These are phyloP conservation scores for Celoporthe dispersa DNA, from an alignment of 2,329 filamentous ascomycete genomes.

Conservation along the genomic window DNA sequence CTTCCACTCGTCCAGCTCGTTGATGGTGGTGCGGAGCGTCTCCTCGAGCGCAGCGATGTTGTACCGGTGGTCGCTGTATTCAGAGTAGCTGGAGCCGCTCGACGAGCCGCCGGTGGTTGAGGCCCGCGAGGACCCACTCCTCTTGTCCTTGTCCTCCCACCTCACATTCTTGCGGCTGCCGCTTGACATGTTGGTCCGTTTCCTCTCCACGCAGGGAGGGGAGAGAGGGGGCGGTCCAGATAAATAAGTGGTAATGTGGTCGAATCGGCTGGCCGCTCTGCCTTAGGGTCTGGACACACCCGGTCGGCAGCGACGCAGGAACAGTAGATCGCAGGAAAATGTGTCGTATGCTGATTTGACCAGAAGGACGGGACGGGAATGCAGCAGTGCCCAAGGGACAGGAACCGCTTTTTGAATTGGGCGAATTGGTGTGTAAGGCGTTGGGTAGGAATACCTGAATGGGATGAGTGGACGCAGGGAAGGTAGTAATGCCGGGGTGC, in stretches of 20 bases:
- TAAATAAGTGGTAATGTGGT: background rate
- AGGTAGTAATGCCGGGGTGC: slow-evolving; percentile 25
- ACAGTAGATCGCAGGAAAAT: slow-evolving; percentile 31
- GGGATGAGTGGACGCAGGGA: slow-evolving; percentile 26
- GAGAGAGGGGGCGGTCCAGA: background rate
- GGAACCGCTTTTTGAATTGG: slow-evolving; percentile 23
- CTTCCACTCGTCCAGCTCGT: slow-evolving; percentile 35
- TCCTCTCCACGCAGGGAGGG: background rate
- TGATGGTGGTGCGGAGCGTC: slow-evolving; percentile 33
- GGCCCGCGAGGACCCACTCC: slow-evolving; percentile 35
- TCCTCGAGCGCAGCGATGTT: slow-evolving; percentile 37
- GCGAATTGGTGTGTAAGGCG: slow-evolving; percentile 36
- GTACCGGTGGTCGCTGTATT: slow-evolving; percentile 34
- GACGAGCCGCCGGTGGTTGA: slow-evolving; percentile 39
- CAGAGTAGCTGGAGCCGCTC: slow-evolving; percentile 37
- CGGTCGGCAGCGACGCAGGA: slow-evolving; percentile 23
- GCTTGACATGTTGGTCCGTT: slow-evolving; percentile 15
- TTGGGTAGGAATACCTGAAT: slow-evolving; percentile 31
- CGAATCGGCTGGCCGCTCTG: slow-evolving; percentile 13
- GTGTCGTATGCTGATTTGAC: slow-evolving; percentile 42
- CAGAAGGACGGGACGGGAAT: slow-evolving; percentile 32
- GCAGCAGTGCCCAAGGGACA: slow-evolving; percentile 41
- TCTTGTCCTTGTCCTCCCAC: slow-evolving; percentile 37
- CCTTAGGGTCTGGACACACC: slow-evolving; percentile 19
- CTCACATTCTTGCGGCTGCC: slow-evolving; percentile 37